Percentiles rank a stretch among this genome's conserved stretches.
phyloP scores from a whole-genome alignment of 176 grass and related monocot species.

The Cocos nucifera region DNA sequence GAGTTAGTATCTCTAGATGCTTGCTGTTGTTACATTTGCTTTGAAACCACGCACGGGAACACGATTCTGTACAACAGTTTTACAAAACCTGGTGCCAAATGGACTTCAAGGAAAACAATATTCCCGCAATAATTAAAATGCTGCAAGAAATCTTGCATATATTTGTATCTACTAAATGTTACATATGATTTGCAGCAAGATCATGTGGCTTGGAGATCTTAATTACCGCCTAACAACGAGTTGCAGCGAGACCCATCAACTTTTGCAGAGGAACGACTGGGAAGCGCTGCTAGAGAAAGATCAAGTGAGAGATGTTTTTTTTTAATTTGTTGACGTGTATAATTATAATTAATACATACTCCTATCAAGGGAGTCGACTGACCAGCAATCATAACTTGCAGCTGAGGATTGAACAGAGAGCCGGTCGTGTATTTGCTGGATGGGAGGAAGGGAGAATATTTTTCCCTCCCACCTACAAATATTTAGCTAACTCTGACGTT shows the following conservation, averaged over 20 bases:
- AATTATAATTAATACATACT: too few relatives aligned
- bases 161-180: too few relatives aligned
- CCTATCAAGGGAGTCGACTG: too few relatives aligned
- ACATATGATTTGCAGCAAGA: slow-evolving; percentile 36
- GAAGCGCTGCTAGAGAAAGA: slow-evolving; percentile 50
- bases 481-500: slow-evolving; percentile 55
- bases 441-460: slow-evolving; percentile 77
- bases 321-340: too few relatives aligned
- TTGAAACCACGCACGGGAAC: too few relatives aligned
- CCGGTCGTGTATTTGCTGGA: slow-evolving; percentile 56
- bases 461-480: slow-evolving; percentile 94
- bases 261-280: slow-evolving; percentile 62
- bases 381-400: slow-evolving; percentile 5
- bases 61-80: too few relatives aligned
- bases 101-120: too few relatives aligned
- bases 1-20: slow-evolving; percentile 38
- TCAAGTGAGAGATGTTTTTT: slow-evolving; percentile 26
- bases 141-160: too few relatives aligned
- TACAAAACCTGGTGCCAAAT: too few relatives aligned
- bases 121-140: too few relatives aligned
- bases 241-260: slow-evolving; percentile 11
- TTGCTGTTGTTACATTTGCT: too few relatives aligned
- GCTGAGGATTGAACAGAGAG: slow-evolving; percentile 52
- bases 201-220: slow-evolving; percentile 83
- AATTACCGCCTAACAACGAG: slow-evolving; percentile 53